Conservation (phyloP, 1,284 basidiomycete species). For the Xerocomus minutiporus region DNA sequence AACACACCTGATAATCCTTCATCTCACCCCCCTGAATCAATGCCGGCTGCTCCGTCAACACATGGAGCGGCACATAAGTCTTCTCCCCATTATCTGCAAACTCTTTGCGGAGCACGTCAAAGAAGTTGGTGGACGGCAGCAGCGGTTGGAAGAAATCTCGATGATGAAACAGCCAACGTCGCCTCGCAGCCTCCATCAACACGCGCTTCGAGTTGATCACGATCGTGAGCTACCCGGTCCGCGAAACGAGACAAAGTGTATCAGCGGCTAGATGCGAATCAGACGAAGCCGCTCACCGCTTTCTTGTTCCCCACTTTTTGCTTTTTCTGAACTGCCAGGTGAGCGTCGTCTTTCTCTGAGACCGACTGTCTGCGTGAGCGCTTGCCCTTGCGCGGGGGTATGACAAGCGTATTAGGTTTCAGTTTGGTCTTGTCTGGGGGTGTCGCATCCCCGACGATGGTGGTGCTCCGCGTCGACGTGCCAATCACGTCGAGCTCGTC, state of each 20-base stretch:
- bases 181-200: conserved; percentile 35
- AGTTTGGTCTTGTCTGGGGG: conserved; percentile 13
- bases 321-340: conserved; percentile 27
- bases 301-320: conserved; percentile 36
- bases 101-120: conserved; percentile 29
- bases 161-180: conserved; percentile 40
- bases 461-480: conserved; percentile 27
- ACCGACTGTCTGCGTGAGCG: conserved; percentile 17
- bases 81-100: conserved; percentile 18
- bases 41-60: conserved; percentile 43
- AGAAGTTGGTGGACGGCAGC: conserved; percentile 36
- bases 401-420: conserved; percentile 5
- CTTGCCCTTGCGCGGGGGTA: conserved; percentile 16
- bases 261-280: not conserved
- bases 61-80: conserved; percentile 35
- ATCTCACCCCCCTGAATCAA: conserved; percentile 45
- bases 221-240: conserved; percentile 34
- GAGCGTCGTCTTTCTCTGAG: not conserved
- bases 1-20: conserved; percentile 56
- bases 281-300: conserved; percentile 29
- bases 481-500: conserved; percentile 31
- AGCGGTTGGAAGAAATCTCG: conserved; percentile 40
- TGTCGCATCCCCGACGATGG: conserved; percentile 29
- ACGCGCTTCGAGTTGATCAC: conserved; percentile 34
- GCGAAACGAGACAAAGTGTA: not conserved